Conservation (phyloP, 352 stramenopile species). For the Phytophthora pini region DNA sequence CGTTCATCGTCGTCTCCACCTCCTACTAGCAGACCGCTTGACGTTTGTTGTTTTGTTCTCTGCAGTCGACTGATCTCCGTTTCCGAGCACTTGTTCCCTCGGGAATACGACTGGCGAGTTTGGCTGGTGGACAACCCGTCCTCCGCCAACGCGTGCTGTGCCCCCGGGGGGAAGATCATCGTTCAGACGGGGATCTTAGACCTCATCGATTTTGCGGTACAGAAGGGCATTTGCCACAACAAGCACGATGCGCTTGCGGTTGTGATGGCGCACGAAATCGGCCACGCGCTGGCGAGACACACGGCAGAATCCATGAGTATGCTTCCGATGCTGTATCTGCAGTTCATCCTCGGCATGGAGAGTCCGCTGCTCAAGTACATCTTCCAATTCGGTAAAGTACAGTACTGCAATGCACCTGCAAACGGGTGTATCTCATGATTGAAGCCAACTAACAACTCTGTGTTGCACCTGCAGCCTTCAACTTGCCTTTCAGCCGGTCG, state of each 20-base stretch:
- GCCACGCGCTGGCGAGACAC: constrained; percentile 67
- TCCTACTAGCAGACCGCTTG: neutral
- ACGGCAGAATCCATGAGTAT: constrained; percentile 70
- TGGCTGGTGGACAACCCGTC: constrained; percentile 61
- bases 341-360: constrained; percentile 56
- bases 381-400: constrained; percentile 55
- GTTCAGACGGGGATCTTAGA: constrained; percentile 73
- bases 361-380: constrained; percentile 70
- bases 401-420: constrained; percentile 4
- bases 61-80: constrained; percentile 60
- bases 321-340: constrained; percentile 55
- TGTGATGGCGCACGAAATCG: constrained; percentile 75
- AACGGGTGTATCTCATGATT: constrained; percentile 11
- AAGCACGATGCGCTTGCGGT: constrained; percentile 73
- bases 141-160: constrained; percentile 67
- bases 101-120: constrained; percentile 69
- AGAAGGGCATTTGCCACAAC: constrained; percentile 57
- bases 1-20: constrained; percentile 17
- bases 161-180: constrained; percentile 72
- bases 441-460: constrained; percentile 6
- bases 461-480: constrained; percentile 45
- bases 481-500: constrained; percentile 69
- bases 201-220: constrained; percentile 66
- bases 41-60: neutral
- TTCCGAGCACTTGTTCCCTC: constrained; percentile 70